Percentiles rank a stretch among this genome's conserved stretches.
Conservation (phyloP, 306 rosid species). For the Coriaria nepalensis region DNA sequence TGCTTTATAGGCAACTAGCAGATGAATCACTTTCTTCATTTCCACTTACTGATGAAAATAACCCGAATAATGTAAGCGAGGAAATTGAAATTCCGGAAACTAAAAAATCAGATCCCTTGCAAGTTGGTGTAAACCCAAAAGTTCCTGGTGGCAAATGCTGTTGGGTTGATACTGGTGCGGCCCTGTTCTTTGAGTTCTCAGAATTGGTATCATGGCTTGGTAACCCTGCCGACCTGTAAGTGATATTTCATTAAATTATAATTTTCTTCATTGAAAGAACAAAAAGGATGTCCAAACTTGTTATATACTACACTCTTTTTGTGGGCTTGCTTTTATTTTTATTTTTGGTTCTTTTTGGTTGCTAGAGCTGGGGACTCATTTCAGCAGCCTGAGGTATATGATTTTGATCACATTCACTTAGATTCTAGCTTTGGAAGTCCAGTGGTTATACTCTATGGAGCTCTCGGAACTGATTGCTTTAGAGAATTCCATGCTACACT, state of each 20-base stretch:
- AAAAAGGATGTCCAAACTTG: neutral
- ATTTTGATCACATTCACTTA: conserved; percentile 75
- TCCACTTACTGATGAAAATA: conserved; percentile 47
- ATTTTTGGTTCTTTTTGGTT: conserved; percentile 14
- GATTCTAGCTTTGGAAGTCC: conserved; percentile 56
- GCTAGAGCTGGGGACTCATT: conserved; percentile 40
- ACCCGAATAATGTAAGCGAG: conserved; percentile 16
- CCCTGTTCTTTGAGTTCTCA: conserved; percentile 43
- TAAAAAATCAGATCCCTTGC: conserved; percentile 29
- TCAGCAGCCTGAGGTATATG: conserved; percentile 71
- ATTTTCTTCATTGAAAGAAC: neutral
- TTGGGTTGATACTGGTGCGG: conserved; percentile 77
- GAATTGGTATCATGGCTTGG: conserved; percentile 48
- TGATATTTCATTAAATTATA: conserved; percentile 4
- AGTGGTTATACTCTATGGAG: conserved; percentile 78
- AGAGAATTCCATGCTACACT: conserved; percentile 64
- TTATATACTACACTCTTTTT: neutral
- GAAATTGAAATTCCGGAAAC: conserved; percentile 18
- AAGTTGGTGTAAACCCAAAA: conserved; percentile 31
- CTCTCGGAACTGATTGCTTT: conserved; percentile 80
- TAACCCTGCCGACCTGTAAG: conserved; percentile 34
- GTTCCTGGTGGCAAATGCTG: conserved; percentile 61
- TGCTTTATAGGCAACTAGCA: conserved; percentile 71
- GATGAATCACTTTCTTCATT: conserved; percentile 71
- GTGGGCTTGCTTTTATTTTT: neutral